Base-by-base conservation (phyloP, 2,329 filamentous ascomycete genomes). In the Fusarium scirpi region DNA sequence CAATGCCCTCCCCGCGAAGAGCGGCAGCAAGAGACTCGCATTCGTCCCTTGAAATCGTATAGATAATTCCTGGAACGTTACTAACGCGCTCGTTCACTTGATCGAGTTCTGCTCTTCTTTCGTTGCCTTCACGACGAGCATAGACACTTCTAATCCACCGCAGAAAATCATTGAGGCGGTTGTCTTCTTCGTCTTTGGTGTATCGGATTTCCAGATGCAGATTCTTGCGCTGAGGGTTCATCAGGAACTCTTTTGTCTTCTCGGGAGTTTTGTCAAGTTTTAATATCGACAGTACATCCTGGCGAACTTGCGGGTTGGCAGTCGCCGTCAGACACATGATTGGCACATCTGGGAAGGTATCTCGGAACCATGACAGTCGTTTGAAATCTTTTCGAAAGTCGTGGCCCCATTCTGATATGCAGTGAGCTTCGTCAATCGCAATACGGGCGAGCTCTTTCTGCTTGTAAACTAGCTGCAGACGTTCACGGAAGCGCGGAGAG, bases 351-450 rank as follows among this genome's bases (percentile, higher is more conserved):
- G 94, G 93, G 70, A 96, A 94, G 8, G 90, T 90, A 51, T 89
- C 86, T 72, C 92, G 91, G 83, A 98, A 96, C 90, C 93, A 98
- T 4, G 89, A 91, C 9, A 98, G 86, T 22, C 91, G 88, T 77
- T 96, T 94, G 81, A 97, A 98, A 61, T 94, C 92, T 38, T 91
- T 92, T n/a, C 95, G 91, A 78, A 98, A 98, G 79, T 98, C 95
- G 78, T 98, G 94, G 3, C 95, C 95, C 95, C 95, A 98, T 89
- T 98, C 94, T 25, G 93, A 97, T 73, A 98, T 97, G 79, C 95
- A 98, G 79, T 98, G 95, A 4, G 95, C 95, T 82, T 98, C 95
- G 76, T 98, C 95, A 61, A 98, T 90, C 49, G 92, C 95, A 69
- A 98, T 89, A 16, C 95, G 89, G 12, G 92, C 91, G n/a, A 98